Evolutionary conservation across 2,329 filamentous ascomycete species (phyloP).

Genomic region (Rhynchosporium agropyri): DNA sequence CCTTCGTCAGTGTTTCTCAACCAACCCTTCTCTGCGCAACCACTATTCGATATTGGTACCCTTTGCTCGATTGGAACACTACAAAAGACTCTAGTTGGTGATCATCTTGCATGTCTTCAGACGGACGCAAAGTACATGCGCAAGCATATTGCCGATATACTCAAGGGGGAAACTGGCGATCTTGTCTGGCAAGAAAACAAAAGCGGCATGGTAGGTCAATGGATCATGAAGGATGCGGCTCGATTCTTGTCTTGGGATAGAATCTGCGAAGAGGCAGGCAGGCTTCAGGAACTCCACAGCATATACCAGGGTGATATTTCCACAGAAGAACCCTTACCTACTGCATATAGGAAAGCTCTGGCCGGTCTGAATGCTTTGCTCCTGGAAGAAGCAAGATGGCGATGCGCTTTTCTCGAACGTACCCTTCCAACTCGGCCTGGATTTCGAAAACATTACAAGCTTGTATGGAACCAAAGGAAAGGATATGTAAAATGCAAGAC

Average conservation of each 20-base stretch:
- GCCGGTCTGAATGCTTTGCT: slow-evolving; percentile 7
- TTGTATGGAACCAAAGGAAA: not conserved
- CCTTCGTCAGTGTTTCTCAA: slow-evolving; percentile 22
- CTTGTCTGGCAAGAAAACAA: not conserved
- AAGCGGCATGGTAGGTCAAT: not conserved
- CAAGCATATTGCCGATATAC: not conserved
- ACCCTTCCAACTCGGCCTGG: not conserved
- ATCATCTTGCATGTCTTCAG: slow-evolving; percentile 28
- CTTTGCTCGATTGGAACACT: slow-evolving; percentile 14
- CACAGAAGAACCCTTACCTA: not conserved
- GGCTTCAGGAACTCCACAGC: not conserved
- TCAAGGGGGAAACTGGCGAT: not conserved
- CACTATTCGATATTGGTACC: slow-evolving; percentile 11
- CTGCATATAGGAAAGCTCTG: not conserved
- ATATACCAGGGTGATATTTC: slow-evolving; percentile 7
- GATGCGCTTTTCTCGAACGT: not conserved
- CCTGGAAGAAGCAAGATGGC: not conserved
- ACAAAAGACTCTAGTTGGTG: slow-evolving; percentile 6
- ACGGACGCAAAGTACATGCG: slow-evolving; percentile 22
- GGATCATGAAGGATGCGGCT: not conserved
- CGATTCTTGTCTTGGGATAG: slow-evolving; percentile 16
- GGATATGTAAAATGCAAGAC: not conserved
- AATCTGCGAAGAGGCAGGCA: slow-evolving; percentile 15
- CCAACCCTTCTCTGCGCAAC: slow-evolving; percentile 26
- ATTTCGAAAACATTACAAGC: not conserved